These are phyloP conservation scores for Pythium chondricola DNA, from an alignment of 352 stramenopile genomes.

Conservation along the genomic window DNA sequence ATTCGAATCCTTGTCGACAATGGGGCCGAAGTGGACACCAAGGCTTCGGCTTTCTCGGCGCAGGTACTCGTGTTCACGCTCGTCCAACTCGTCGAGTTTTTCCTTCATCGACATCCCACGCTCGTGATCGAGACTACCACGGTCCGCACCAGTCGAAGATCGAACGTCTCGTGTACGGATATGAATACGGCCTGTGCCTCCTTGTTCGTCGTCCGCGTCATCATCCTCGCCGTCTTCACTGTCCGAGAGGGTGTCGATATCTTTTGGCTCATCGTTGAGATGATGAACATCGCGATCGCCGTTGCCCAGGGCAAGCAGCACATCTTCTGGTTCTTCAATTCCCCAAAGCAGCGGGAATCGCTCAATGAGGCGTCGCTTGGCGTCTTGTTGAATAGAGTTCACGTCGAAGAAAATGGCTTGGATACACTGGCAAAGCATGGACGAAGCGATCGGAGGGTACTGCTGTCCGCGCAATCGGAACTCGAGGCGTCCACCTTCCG, in stretches of 20 bases:
- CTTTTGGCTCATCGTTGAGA: constrained; percentile 2
- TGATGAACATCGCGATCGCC: constrained; percentile 4
- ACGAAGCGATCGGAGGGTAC: constrained; percentile 67
- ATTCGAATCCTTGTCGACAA: constrained; percentile 64
- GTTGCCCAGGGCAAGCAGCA: constrained; percentile 32
- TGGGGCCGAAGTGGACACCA: constrained; percentile 52
- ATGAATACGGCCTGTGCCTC: constrained; percentile 24
- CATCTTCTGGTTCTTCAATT: constrained; percentile 50
- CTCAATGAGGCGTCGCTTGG: constrained; percentile 67
- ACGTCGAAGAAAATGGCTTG: constrained; percentile 74
- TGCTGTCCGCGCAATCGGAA: constrained; percentile 58
- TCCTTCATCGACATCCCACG: constrained; percentile 36
- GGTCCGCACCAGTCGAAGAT: constrained; percentile 12
- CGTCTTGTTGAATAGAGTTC: constrained; percentile 77
- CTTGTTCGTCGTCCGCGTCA: constrained; percentile 46
- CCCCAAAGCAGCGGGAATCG: constrained; percentile 71
- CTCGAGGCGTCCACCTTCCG: constrained; percentile 52
- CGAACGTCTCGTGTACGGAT: constrained; percentile 14
- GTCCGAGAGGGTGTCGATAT: constrained; percentile 3
- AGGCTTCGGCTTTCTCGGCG: constrained; percentile 55
- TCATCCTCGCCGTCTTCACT: constrained; percentile 32
- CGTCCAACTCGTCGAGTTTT: constrained; percentile 58
- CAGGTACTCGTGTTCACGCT: constrained; percentile 56
- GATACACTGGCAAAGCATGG: constrained; percentile 57
- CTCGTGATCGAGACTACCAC: too few species aligned